Evolutionary conservation across 345 rosid genomes (phyloP).

Genomic region (Fremontodendron californicum): DNA sequence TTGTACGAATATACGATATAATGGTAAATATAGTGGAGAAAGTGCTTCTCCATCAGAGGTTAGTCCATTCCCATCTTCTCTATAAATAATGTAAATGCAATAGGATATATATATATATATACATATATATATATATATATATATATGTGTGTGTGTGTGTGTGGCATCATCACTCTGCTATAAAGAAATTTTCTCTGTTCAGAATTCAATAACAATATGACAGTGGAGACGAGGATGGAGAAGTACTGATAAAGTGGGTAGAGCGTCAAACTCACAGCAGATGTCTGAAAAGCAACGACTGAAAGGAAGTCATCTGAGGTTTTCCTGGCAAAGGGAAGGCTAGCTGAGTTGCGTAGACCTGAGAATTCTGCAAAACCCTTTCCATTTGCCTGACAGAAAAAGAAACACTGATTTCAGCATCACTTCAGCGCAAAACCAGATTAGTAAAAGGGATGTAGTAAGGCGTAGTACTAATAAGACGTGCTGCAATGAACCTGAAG

Average conservation of each 20-base stretch:
- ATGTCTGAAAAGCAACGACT: constrained; percentile 64
- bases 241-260: background rate
- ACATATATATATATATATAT: too few species aligned
- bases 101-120: too few species aligned
- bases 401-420: background rate
- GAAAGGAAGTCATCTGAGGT: constrained; percentile 68
- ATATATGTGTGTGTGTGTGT: too few species aligned
- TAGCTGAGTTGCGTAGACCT: constrained; percentile 58
- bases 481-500: constrained; percentile 47
- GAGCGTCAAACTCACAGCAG: constrained; percentile 54
- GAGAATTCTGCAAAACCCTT: constrained; percentile 78
- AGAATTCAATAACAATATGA: background rate
- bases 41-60: background rate
- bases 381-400: constrained; percentile 33
- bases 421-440: background rate
- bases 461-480: background rate
- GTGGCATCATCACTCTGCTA: too few species aligned
- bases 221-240: background rate
- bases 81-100: background rate
- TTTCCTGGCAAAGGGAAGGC: constrained; percentile 58
- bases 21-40: background rate
- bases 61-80: background rate
- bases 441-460: background rate
- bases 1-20: too few species aligned
- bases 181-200: background rate